Evolutionary conservation across 75 land plant species (phyloP).

Genomic region (Pinus albicaulis): DNA sequence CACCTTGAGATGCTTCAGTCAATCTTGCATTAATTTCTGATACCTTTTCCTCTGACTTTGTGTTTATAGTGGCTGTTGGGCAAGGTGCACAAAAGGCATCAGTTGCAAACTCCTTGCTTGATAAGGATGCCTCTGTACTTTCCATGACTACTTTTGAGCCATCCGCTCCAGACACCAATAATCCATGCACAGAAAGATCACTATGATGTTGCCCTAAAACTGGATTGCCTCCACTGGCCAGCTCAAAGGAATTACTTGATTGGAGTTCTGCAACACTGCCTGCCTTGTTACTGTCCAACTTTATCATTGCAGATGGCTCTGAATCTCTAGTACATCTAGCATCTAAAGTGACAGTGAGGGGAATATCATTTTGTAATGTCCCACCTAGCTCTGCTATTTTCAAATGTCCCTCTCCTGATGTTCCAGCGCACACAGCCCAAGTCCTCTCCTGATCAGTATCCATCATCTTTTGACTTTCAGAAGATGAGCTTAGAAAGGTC

Average conservation of each 20-base stretch:
- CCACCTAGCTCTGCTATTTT: not conserved
- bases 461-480: not conserved
- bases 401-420: not conserved
- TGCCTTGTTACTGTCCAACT: not conserved
- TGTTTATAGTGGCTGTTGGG: not conserved
- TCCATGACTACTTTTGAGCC: not conserved
- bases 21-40: too few species aligned
- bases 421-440: not conserved
- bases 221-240: not conserved
- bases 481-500: not conserved
- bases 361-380: not conserved
- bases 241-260: not conserved
- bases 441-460: not conserved
- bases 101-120: not conserved
- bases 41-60: not conserved
- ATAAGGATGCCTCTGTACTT: not conserved
- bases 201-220: not conserved
- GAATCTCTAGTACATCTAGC: too few species aligned
- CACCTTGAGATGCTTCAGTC: not conserved
- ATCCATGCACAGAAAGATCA: not conserved
- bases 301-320: not conserved
- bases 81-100: not conserved
- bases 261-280: not conserved
- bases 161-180: not conserved
- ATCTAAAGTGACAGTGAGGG: too few species aligned